Evolutionary conservation across 225 moss, liverwort and hornwort species (phyloP), one percentile per base, ranked within the genome.

Genomic region (Rhytidiadelphus loreus): DNA sequence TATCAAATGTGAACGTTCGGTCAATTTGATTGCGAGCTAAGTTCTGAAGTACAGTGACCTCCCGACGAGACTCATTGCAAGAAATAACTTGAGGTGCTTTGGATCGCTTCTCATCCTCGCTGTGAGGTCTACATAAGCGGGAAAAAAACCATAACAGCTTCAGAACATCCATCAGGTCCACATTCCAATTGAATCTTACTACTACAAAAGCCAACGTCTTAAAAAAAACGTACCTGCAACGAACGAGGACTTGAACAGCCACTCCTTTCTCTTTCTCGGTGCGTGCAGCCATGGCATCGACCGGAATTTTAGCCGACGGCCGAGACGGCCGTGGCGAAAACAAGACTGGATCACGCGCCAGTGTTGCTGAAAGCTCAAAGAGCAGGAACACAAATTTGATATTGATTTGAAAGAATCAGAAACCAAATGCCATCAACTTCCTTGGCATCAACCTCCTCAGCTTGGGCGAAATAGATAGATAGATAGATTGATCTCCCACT

Each of bases 241-340:
- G 93, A 44, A 95, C 90, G 5, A 98, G 76, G 17, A 92, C 90
- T 84, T 92, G 92, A 8, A 92, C 98, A 17, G 95, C 93, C 83
- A 98, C 98, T 75, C 98, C 98, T 90, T 97, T 98, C 84, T 97
- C 97, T 88, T 98, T 98, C 78, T 98, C 98, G 32, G 71, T 79
- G 41, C 93, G 93, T 37, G 89, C 87, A 72, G 95, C 92, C 93
- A 95, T 90, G 20, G 89, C 88, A 90, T 92, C 90, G 29, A 55
- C 91, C 55, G 86, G 84, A 82, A 55, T 41, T 84, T 83, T 89
- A 33, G 78, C 26, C 46, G 69, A n/a, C 10, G 89, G 63, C 69
- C 89, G 82, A 32, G 81, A 52, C 16, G 82, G 72, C 71, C 89
- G 89, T 28, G 90, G 87, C 29, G 87, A 89, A 81, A 91, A 93